phyloP scores from a whole-genome alignment of 257 asterid genomes.

The Gynochthodes officinalis region DNA sequence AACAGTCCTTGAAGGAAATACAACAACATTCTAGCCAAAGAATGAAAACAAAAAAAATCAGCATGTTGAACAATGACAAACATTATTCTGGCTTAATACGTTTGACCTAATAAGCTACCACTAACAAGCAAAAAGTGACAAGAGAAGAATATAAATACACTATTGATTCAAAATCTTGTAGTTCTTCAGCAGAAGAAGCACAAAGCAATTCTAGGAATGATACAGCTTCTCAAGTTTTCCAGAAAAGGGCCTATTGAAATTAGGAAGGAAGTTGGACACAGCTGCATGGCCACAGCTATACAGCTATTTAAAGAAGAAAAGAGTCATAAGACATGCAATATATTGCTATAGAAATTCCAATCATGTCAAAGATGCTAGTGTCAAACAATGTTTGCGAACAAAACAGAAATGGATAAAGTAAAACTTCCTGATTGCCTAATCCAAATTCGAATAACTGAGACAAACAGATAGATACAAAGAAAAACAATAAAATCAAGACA shows the following conservation, averaged over 20 bases:
- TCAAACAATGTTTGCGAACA: neutral
- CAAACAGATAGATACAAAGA: neutral
- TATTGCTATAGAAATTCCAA: neutral
- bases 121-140: neutral
- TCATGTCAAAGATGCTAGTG: neutral
- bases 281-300: neutral
- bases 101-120: neutral
- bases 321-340: neutral
- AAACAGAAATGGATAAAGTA: neutral
- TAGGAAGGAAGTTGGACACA: neutral
- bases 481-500: neutral
- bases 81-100: neutral
- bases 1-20: conserved; percentile 85
- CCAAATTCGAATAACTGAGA: neutral
- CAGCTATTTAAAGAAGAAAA: neutral
- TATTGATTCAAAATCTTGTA: neutral
- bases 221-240: neutral
- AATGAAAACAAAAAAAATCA: conserved; percentile 17
- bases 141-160: neutral
- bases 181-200: neutral
- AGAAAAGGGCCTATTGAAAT: neutral
- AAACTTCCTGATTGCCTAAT: neutral
- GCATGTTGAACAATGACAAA: neutral
- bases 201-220: neutral
- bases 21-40: conserved; percentile 59